Evolutionary conservation across 805 yeast species (phyloP).

Genomic region (Ogataea paraovalis): DNA sequence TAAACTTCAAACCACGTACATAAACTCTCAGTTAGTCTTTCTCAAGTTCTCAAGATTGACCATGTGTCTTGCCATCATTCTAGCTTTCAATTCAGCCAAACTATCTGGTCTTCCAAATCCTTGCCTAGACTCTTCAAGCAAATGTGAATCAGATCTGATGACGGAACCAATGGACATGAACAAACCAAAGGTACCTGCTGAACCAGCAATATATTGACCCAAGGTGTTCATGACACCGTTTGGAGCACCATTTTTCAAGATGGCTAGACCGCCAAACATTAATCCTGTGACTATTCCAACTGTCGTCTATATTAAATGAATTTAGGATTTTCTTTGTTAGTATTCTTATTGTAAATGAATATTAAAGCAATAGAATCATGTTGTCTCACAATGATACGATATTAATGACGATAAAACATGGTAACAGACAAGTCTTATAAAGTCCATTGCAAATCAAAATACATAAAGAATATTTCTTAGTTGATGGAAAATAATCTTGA

Average conservation of each 20-base stretch:
- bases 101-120: conserved; percentile 24
- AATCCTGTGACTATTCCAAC: conserved; percentile 95
- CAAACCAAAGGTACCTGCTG: conserved; percentile 94
- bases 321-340: neutral
- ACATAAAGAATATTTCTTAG: no score
- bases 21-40: conserved; percentile 2
- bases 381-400: no score
- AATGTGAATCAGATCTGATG: conserved; percentile 65
- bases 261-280: conserved; percentile 88
- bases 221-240: conserved; percentile 94
- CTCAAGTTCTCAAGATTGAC: conserved; percentile 28
- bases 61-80: conserved; percentile 39
- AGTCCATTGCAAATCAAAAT: no score
- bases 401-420: no score
- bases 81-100: conserved; percentile 37
- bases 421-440: no score
- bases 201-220: conserved; percentile 94
- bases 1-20: no score
- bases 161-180: conserved; percentile 96
- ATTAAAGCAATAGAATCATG: no score
- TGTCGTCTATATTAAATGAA: conserved; percentile 38
- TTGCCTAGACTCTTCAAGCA: conserved; percentile 8
- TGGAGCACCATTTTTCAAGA: conserved; percentile 94
- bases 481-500: no score
- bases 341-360: neutral